Evolutionary conservation across 495 filamentous ascomycete species (phyloP).

Genomic region (Lentithecium fluviatile): DNA sequence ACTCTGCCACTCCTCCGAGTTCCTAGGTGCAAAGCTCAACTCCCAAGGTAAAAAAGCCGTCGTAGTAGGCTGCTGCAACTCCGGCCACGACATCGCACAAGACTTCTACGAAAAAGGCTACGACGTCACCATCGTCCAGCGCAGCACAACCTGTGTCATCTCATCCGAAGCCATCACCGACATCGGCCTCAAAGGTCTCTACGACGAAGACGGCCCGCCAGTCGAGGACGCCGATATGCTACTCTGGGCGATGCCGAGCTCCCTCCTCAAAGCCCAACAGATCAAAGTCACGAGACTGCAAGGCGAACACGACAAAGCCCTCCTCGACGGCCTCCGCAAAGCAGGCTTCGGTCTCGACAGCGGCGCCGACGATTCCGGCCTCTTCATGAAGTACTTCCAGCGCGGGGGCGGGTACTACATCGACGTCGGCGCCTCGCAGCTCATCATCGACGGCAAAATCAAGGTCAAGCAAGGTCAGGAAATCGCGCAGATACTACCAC

Average conservation of each 20-base stretch:
- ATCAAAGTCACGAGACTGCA: constrained; percentile 48
- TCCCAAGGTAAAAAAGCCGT: constrained; percentile 67
- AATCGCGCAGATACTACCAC: constrained; percentile 58
- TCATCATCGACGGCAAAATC: constrained; percentile 76
- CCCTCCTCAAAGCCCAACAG: constrained; percentile 23
- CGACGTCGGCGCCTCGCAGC: constrained; percentile 70
- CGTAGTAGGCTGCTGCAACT: constrained; percentile 79
- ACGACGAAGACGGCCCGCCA: constrained; percentile 61
- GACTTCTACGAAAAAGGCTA: constrained; percentile 79
- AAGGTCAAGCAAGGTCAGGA: constrained; percentile 71
- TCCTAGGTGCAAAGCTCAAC: constrained; percentile 38
- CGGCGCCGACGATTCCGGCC: constrained; percentile 63
- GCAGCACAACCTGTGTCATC: constrained; percentile 70
- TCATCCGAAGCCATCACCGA: constrained; percentile 38
- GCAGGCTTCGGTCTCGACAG: constrained; percentile 69
- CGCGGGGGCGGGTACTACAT: constrained; percentile 42
- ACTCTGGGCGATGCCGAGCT: constrained; percentile 12
- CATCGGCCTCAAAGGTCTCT: constrained; percentile 54
- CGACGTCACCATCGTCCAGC: constrained; percentile 81
- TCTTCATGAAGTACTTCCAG: constrained; percentile 66
- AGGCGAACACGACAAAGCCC: constrained; percentile 51
- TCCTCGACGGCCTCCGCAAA: constrained; percentile 59
- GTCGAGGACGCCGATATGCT: constrained; percentile 63
- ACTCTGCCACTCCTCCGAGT: constrained; percentile 71
- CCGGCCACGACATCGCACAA: constrained; percentile 78